phyloP scores from a whole-genome alignment of 169 alveolate genomes.

The Plasmodium relictum region DNA sequence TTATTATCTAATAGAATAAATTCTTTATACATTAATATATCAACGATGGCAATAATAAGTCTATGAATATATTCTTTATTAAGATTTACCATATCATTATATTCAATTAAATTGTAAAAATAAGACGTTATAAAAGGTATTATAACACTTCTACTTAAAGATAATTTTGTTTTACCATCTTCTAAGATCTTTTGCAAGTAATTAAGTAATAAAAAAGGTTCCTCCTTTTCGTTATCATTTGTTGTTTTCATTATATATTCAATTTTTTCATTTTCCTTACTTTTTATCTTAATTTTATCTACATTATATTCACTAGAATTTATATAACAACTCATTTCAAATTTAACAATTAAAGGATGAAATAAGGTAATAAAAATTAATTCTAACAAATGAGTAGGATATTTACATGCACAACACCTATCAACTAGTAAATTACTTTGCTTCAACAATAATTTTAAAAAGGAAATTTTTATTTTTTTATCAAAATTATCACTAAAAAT shows the following conservation, averaged over 20 bases:
- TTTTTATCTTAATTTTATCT: neutral
- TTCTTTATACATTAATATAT: conserved; percentile 63
- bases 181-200: conserved; percentile 24
- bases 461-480: neutral
- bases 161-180: conserved; percentile 23
- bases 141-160: conserved; percentile 29
- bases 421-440: conserved; percentile 46
- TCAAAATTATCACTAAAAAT: conserved; percentile 2
- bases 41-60: conserved; percentile 31
- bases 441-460: conserved; percentile 10
- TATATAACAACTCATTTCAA: conserved; percentile 9
- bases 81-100: conserved; percentile 17
- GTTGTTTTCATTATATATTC: neutral
- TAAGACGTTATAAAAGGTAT: conserved; percentile 52
- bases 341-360: conserved; percentile 36
- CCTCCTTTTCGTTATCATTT: neutral
- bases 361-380: conserved; percentile 17
- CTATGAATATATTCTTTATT: conserved; percentile 30
- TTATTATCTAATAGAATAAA: conserved; percentile 20
- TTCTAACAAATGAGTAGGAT: conserved; percentile 35
- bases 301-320: neutral
- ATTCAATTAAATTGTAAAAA: conserved; percentile 52
- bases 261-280: neutral
- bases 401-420: conserved; percentile 23
- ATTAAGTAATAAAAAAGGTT: conserved; percentile 3